These are phyloP conservation scores for Fusarium domesticum DNA, from an alignment of 2,329 filamentous ascomycete genomes.

Conservation along the genomic window DNA sequence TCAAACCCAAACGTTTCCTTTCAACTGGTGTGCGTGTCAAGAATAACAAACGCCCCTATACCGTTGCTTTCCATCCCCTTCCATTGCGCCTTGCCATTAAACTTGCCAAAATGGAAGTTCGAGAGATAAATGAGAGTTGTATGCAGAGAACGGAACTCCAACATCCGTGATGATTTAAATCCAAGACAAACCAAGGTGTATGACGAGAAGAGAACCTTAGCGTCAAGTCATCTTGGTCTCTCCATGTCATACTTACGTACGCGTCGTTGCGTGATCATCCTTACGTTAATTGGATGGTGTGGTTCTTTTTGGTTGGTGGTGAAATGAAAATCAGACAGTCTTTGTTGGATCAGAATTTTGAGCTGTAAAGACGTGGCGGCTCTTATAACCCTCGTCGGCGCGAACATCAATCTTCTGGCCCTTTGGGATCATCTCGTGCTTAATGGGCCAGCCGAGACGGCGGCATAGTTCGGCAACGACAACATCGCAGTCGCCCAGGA, in stretches of 20 bases:
- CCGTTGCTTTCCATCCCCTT: conserved; percentile 13
- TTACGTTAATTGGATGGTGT: neutral
- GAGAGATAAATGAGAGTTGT: neutral
- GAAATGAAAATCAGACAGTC: neutral
- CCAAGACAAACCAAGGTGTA: neutral
- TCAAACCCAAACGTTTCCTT: no score
- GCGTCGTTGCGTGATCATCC: neutral
- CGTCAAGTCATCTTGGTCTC: neutral
- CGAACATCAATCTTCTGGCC: conserved; percentile 59
- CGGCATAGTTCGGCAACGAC: conserved; percentile 84
- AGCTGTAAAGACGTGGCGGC: conserved; percentile 38
- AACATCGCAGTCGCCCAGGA: conserved; percentile 92
- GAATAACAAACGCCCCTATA: conserved; percentile 15
- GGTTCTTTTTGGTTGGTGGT: neutral
- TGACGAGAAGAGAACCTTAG: no score
- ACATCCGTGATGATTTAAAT: neutral
- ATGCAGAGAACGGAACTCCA: neutral
- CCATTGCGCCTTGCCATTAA: conserved; percentile 23
- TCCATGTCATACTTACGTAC: neutral
- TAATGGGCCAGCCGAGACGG: conserved; percentile 74
- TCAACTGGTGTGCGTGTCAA: no score
- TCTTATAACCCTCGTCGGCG: conserved; percentile 33
- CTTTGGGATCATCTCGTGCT: conserved; percentile 79
- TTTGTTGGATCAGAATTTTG: conserved; percentile 3
- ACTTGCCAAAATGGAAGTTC: neutral